Percentiles rank a stretch among this genome's conserved stretches.
phyloP scores from a whole-genome alignment of 83 land plant genomes.

The Picea abies region DNA sequence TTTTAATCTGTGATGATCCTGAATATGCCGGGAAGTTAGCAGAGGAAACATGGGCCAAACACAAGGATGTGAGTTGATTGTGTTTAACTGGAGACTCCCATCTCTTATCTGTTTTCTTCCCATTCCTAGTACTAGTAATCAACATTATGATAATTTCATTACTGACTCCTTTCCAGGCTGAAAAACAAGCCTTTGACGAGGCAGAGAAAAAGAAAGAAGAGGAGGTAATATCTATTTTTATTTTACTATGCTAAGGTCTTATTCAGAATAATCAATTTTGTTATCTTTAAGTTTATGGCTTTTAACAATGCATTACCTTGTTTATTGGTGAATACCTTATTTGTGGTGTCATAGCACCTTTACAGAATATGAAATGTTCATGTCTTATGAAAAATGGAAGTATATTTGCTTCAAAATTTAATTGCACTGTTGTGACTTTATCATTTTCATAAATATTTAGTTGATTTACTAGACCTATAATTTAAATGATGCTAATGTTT shows the following conservation, averaged over 20 bases:
- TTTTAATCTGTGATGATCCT: conserved; percentile 73
- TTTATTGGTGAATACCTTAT: not conserved
- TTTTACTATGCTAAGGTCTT: not conserved
- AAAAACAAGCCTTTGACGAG: conserved; percentile 81
- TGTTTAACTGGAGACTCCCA: not conserved
- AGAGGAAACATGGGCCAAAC: conserved; percentile 88
- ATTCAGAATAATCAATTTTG: not conserved
- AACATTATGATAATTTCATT: not conserved
- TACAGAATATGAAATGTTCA: not conserved
- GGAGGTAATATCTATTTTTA: conserved; percentile 27
- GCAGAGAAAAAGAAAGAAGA: conserved; percentile 71
- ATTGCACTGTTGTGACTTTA: not conserved
- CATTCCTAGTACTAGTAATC: not conserved
- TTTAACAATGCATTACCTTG: not conserved
- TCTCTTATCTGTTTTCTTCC: not conserved
- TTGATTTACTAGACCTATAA: not conserved
- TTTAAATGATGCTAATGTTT: not conserved
- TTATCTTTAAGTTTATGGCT: not conserved
- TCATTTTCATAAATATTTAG: not conserved
- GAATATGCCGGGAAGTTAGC: conserved; percentile 83
- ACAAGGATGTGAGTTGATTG: conserved; percentile 59
- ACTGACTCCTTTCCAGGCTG: conserved; percentile 47
- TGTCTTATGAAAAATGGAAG: not conserved
- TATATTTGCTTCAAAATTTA: not conserved
- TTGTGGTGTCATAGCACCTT: not conserved